Evolutionary conservation across 2,329 filamentous ascomycete species (phyloP).

Genomic region (Aspergillus aculeatus): DNA sequence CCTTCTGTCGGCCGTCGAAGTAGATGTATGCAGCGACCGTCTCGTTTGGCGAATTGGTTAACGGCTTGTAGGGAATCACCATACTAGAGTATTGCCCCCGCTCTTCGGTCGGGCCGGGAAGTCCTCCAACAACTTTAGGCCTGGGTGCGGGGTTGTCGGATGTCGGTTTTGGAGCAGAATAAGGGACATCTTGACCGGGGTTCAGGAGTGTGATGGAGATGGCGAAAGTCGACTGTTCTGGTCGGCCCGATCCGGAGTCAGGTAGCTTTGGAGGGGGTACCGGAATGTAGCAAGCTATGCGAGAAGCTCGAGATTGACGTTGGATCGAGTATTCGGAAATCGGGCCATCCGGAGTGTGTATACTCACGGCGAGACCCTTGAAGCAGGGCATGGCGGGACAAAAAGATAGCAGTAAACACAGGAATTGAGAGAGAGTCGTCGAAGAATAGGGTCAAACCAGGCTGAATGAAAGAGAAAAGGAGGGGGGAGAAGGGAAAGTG

Average conservation of each 20-base stretch:
- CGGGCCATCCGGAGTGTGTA: constrained; percentile 77
- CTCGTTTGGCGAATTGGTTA: constrained; percentile 91
- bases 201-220: constrained; percentile 97
- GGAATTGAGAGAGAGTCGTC: not conserved
- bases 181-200: constrained; percentile 82
- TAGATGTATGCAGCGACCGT: constrained; percentile 99
- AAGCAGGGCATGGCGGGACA: constrained; percentile 78
- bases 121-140: constrained; percentile 74
- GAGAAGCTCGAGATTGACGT: constrained; percentile 83
- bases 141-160: constrained; percentile 74
- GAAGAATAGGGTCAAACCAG: not conserved
- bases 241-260: constrained; percentile 66
- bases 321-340: constrained; percentile 92
- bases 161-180: constrained; percentile 82
- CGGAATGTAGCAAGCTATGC: constrained; percentile 96
- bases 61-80: constrained; percentile 81
- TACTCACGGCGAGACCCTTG: constrained; percentile 97
- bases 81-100: constrained; percentile 56
- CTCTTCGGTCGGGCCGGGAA: constrained; percentile 56
- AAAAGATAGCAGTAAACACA: not conserved
- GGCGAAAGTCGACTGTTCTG: constrained; percentile 92
- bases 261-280: constrained; percentile 83
- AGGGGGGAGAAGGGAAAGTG: not conserved
- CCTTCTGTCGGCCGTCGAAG: constrained; percentile 91
- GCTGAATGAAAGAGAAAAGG: not conserved